A percentile compares a stretch with the other conserved stretches of the same genome.
Conservation (phyloP, 352 stramenopile species). For the Pythium phragmitis region DNA sequence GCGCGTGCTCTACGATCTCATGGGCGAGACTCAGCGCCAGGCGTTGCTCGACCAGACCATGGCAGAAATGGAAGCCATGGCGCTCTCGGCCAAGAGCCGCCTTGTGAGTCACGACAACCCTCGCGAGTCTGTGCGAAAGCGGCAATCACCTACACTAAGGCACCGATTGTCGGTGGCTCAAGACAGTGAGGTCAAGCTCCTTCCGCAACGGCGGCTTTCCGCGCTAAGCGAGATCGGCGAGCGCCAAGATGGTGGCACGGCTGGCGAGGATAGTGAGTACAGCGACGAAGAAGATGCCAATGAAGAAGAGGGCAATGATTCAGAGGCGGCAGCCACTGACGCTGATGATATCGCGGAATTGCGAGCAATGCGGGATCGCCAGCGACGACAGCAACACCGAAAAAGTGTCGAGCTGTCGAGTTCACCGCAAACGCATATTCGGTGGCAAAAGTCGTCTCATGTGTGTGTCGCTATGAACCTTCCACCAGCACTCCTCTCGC, state of each 20-base stretch:
- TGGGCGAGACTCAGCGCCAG: conserved; percentile 61
- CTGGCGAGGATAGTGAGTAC: background rate
- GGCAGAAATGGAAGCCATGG: conserved; percentile 62
- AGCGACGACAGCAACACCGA: conserved; percentile 18
- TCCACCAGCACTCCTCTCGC: conserved; percentile 4
- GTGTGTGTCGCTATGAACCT: conserved; percentile 44
- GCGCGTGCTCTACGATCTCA: conserved; percentile 48
- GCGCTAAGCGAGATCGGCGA: conserved; percentile 23
- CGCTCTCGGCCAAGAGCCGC: conserved; percentile 13
- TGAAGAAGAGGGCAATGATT: conserved; percentile 1
- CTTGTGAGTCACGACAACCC: background rate
- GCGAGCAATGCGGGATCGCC: conserved; percentile 29
- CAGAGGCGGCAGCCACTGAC: conserved; percentile 16
- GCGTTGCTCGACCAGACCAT: conserved; percentile 60
- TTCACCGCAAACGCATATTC: conserved; percentile 30
- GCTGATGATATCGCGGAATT: conserved; percentile 30
- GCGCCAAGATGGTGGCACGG: background rate
- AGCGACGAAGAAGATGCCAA: background rate
- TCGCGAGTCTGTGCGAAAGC: background rate
- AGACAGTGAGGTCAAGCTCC: conserved; percentile 16
- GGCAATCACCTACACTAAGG: conserved; percentile 2
- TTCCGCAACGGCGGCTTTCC: conserved; percentile 41
- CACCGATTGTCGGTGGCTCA: conserved; percentile 7
- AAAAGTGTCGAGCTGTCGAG: background rate
- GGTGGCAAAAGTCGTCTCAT: conserved; percentile 47